Base-by-base conservation (phyloP, 1,139 yeast species). In the Pichia cactophila region DNA sequence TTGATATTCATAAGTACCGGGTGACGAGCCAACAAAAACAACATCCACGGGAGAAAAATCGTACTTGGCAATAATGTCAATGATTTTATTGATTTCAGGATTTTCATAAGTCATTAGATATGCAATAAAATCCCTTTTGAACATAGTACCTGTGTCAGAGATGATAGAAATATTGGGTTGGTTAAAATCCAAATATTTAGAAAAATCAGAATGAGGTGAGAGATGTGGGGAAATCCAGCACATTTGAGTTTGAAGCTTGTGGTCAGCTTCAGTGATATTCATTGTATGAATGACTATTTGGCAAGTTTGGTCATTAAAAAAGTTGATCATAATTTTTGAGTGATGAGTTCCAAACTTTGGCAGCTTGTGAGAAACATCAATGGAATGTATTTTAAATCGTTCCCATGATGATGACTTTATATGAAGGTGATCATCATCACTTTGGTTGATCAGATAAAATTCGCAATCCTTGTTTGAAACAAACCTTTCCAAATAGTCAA, bases 261-360 rank as follows among this genome's bases (percentile, higher is more conserved):
- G 72, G 61, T 83, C 89, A 1, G 73, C 62, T 42, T 65, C 64
- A 0, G 82, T 78, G 47, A 81, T 60, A 60, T 83, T 83, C 58
- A 78, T 74, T 0, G 88, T 78, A 67, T 82, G 76, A 20, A 83
- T 68, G n/a, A 77, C 75, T 0, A 83, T 61, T 57, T 75, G 80
- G 33, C 74, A 63, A 0, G 72, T 61, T 0, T 61, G 61, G 53
- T 75, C 78, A 3, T 58, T 61, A 56, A 69, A 78, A 51, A 75
- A 69, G 58, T 81, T 81, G 16, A 83, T 66, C 73, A 83, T 79
- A 77, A 83, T 69, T 58, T 83, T 83, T 2, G 86, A 73, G 60
- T 83, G 89, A 59, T 83, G 89, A 2, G 83, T 73, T 0, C 62
- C 65, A 44, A 43, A 60, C 5, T 73, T 78, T 43, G 54, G 52